Evolutionary conservation across 1,139 yeast genomes (phyloP).

Genomic region (Pichia sp.): DNA sequence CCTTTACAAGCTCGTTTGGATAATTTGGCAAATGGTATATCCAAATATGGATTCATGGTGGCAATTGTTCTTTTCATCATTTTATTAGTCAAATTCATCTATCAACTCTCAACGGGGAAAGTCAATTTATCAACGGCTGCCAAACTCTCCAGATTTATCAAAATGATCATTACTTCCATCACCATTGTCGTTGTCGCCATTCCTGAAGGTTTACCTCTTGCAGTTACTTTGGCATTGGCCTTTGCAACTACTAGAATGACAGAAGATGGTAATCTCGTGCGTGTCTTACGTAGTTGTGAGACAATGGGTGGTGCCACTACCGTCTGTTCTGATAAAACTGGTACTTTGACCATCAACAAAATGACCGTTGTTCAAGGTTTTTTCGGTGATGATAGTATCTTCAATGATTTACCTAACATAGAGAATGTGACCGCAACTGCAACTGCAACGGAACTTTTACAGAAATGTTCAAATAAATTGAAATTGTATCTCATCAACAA

Average conservation of each 20-base stretch:
- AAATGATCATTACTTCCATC: slow-evolving; percentile 82
- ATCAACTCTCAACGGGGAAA: slow-evolving; percentile 45
- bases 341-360: slow-evolving; percentile 86
- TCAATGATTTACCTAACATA: slow-evolving; percentile 31
- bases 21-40: slow-evolving; percentile 83
- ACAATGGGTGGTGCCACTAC: slow-evolving; percentile 99
- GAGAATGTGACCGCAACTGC: neutral
- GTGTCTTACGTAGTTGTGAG: slow-evolving; percentile 90
- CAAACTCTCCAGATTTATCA: slow-evolving; percentile 79
- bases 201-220: slow-evolving; percentile 96
- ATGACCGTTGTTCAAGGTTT: slow-evolving; percentile 85
- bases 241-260: slow-evolving; percentile 99
- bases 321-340: slow-evolving; percentile 94
- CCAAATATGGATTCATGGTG: slow-evolving; percentile 85
- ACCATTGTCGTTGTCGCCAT: slow-evolving; percentile 96
- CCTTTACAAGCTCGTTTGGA: slow-evolving; percentile 84
- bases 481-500: slow-evolving; percentile 43
- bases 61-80: slow-evolving; percentile 74
- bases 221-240: slow-evolving; percentile 92
- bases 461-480: slow-evolving; percentile 3
- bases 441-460: slow-evolving; percentile 5
- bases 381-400: slow-evolving; percentile 40
- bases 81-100: slow-evolving; percentile 68
- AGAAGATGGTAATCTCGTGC: slow-evolving; percentile 90
- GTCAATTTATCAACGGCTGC: slow-evolving; percentile 49